Evolutionary conservation across 2,329 filamentous ascomycete genomes (phyloP).

Genomic region (Scopulariopsis brevicaulis): DNA sequence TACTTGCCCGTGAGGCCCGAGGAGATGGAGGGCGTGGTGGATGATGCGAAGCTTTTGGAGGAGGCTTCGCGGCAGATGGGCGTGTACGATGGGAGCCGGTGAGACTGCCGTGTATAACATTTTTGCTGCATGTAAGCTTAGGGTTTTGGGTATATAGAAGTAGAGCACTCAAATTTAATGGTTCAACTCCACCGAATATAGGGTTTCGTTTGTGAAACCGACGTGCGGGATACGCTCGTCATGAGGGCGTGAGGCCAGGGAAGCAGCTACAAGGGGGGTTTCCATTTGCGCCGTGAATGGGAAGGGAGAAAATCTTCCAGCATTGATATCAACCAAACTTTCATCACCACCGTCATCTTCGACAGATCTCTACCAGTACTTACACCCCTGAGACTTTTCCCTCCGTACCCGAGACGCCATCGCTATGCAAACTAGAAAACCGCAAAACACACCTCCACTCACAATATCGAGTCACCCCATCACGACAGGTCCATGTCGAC

Average conservation of each 20-base stretch:
- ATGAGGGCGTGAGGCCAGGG: too few relatives aligned
- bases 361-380: not conserved
- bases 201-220: too few relatives aligned
- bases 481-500: conserved; percentile 39
- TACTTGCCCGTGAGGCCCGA: conserved; percentile 18
- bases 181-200: not conserved
- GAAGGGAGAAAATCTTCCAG: too few relatives aligned
- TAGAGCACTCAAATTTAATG: not conserved
- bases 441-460: not conserved
- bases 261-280: too few relatives aligned
- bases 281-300: too few relatives aligned
- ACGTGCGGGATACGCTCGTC: too few relatives aligned
- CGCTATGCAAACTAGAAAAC: conserved; percentile 25
- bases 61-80: conserved; percentile 30
- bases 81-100: conserved; percentile 17
- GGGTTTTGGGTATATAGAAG: not conserved
- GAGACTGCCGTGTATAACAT: not conserved
- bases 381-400: not conserved
- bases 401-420: conserved; percentile 21
- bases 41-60: conserved; percentile 15
- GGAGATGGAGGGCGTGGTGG: conserved; percentile 7
- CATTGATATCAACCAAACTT: too few relatives aligned
- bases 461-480: not conserved
- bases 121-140: not conserved
- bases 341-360: not conserved